A percentile compares a stretch with the other conserved stretches of the same genome.
These are phyloP conservation scores for Syzygium grande DNA, from an alignment of 345 rosid species.

Conservation along the genomic window DNA sequence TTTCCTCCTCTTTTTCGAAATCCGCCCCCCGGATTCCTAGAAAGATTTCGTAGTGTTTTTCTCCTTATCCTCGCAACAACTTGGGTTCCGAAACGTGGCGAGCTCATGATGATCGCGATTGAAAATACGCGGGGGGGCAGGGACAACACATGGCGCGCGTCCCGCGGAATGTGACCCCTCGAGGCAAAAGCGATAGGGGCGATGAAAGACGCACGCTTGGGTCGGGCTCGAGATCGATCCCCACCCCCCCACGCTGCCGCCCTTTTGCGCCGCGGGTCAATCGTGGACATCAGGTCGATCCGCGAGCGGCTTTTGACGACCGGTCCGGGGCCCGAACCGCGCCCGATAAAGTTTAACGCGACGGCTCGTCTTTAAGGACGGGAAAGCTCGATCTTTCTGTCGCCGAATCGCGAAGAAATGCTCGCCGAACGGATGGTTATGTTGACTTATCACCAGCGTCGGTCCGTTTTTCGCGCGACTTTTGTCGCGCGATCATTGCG, in stretches of 20 bases:
- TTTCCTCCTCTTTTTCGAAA: not conserved
- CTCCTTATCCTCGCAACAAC: not conserved
- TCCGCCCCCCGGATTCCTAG: not conserved
- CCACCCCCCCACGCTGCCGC: too few species aligned
- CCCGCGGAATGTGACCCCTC: not conserved
- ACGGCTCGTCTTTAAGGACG: not conserved
- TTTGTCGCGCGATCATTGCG: not conserved
- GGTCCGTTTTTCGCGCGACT: not conserved
- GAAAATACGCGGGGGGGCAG: not conserved
- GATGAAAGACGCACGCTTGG: not conserved
- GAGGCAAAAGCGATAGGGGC: not conserved
- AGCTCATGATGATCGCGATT: not conserved
- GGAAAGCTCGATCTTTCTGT: not conserved
- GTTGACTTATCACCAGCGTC: not conserved
- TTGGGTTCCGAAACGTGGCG: not conserved
- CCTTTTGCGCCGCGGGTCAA: too few species aligned
- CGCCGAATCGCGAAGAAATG: not conserved
- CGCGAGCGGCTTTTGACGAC: too few species aligned
- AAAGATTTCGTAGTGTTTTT: too few species aligned
- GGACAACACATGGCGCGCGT: not conserved
- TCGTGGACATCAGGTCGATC: too few species aligned
- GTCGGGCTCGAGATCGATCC: not conserved
- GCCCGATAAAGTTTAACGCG: not conserved
- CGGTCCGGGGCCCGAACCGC: too few species aligned
- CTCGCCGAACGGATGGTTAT: not conserved